Evolutionary conservation across 768 basidiomycete species (phyloP), one percentile per base, ranked within the genome.

Genomic region (Crassisporium funariophilum): DNA sequence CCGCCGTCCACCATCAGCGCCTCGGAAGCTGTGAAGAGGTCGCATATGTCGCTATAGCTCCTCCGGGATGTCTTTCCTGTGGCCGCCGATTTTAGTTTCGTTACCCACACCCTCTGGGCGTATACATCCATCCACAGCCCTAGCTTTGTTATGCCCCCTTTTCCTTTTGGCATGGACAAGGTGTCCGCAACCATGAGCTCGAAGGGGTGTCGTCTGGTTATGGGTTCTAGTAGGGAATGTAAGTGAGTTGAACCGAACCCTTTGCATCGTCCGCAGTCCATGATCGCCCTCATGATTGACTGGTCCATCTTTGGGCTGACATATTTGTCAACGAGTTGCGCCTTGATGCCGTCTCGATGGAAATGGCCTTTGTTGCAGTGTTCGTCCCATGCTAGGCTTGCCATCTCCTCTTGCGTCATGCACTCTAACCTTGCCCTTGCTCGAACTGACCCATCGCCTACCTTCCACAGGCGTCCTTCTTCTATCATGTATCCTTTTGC

Each of bases 161-260:
- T n/a, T n/a, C 68, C 71, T 8, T 25, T 53, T 0, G 66, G 68
- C 46, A 72, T 44, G 0, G 62, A 62, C 9, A 75, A 54, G 31
- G 67, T 67, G 54, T 74, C 65, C 0, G 49, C 59, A 0, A 70
- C 69, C 10, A 72, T 13, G 3, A 74, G 52, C 40, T 72, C 62
- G 48, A 72, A 72, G 4, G 70, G 73, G 40, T 68, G 68, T 0
- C 56, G 44, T 0, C 64, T 25, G 7, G 61, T 69, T 29, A 74
- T 68, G 0, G 68, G 73, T 24, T 71, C 52, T 12, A 73, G 54
- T 0, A 75, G 62, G 0, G 68, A 47, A 44, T 68, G 58, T 10
- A 71, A 34, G 46, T 68, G 62, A 1, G 54, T 51, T 2, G 41
- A 19, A 0, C 71, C 67, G 36, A 69, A 71, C 22, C 54, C 53